These are phyloP conservation scores for Cladophialophora chaetospira DNA, from an alignment of 2,329 filamentous ascomycete genomes.

Conservation along the genomic window DNA sequence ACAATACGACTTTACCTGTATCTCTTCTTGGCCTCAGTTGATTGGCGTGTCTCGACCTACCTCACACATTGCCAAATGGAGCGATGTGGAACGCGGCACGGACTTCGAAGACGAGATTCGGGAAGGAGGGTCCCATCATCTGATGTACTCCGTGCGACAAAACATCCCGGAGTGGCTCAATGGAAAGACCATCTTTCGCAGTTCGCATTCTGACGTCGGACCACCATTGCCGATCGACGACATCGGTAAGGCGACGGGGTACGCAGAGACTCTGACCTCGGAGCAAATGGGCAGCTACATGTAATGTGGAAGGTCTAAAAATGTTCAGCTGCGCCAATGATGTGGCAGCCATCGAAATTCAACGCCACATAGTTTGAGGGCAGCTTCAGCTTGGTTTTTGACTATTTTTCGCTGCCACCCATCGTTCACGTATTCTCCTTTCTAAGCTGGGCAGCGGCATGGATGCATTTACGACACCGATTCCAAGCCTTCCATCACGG, in stretches of 20 bases:
- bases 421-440: too few relatives aligned
- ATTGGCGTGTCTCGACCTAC: constrained; percentile 26
- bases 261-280: constrained; percentile 17
- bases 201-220: constrained; percentile 23
- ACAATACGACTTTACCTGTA: constrained; percentile 21
- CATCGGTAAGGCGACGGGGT: constrained; percentile 23
- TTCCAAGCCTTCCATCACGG: too few relatives aligned
- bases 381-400: too few relatives aligned
- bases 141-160: constrained; percentile 26
- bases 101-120: constrained; percentile 13
- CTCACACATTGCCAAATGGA: constrained; percentile 24
- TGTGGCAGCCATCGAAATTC: too few relatives aligned
- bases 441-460: too few relatives aligned
- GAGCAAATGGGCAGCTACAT: too few relatives aligned
- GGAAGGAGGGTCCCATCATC: constrained; percentile 15
- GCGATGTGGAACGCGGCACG: constrained; percentile 27
- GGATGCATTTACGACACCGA: too few relatives aligned
- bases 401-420: too few relatives aligned
- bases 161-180: constrained; percentile 26
- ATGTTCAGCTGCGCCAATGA: too few relatives aligned
- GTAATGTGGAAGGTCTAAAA: too few relatives aligned
- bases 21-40: constrained; percentile 24
- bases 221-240: constrained; percentile 24
- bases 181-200: constrained; percentile 23
- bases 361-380: too few relatives aligned